Percentiles rank a stretch among this genome's conserved stretches.
phyloP scores from a whole-genome alignment of 768 basidiomycete species.

The Mycena capillaripes region DNA sequence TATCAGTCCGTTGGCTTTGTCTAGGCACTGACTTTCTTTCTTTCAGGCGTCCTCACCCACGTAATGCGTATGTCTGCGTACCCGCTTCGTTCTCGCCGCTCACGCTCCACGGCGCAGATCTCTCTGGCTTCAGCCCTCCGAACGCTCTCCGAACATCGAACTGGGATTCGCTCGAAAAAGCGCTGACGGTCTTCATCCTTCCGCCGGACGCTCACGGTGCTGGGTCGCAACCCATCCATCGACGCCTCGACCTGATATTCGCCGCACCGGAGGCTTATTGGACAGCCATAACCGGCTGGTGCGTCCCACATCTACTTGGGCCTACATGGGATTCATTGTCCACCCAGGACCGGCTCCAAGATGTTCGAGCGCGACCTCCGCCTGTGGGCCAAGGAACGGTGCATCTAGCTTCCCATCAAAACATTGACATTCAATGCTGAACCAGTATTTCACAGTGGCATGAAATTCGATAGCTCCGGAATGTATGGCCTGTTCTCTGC shows the following conservation, averaged over 20 bases:
- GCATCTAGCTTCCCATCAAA: slow-evolving; percentile 19
- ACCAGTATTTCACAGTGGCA: slow-evolving; percentile 58
- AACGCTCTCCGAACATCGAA: slow-evolving; percentile 69
- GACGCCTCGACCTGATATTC: slow-evolving; percentile 90
- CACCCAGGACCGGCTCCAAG: slow-evolving; percentile 83
- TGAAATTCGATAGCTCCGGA: slow-evolving; percentile 89
- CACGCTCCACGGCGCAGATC: slow-evolving; percentile 58
- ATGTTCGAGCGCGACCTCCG: slow-evolving; percentile 92
- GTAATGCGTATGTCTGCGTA: slow-evolving; percentile 76
- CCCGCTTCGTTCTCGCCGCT: neutral
- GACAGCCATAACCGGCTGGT: slow-evolving; percentile 94
- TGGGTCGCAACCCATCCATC: slow-evolving; percentile 56
- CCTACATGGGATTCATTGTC: neutral
- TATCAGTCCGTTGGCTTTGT: neutral
- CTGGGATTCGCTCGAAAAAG: slow-evolving; percentile 89
- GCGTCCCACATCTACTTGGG: slow-evolving; percentile 32
- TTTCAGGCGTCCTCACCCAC: slow-evolving; percentile 79
- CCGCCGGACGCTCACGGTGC: slow-evolving; percentile 53
- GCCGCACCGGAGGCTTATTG: slow-evolving; percentile 84
- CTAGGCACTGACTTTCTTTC: slow-evolving; percentile 4
- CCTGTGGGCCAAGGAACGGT: slow-evolving; percentile 79
- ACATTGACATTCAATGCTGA: slow-evolving; percentile 5
- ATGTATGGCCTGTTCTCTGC: slow-evolving; percentile 59
- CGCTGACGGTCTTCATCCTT: slow-evolving; percentile 82
- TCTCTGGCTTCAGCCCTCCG: slow-evolving; percentile 71